Evolutionary conservation across 208 protist genomes (phyloP).

Genomic region (Strigomonas culicis): DNA sequence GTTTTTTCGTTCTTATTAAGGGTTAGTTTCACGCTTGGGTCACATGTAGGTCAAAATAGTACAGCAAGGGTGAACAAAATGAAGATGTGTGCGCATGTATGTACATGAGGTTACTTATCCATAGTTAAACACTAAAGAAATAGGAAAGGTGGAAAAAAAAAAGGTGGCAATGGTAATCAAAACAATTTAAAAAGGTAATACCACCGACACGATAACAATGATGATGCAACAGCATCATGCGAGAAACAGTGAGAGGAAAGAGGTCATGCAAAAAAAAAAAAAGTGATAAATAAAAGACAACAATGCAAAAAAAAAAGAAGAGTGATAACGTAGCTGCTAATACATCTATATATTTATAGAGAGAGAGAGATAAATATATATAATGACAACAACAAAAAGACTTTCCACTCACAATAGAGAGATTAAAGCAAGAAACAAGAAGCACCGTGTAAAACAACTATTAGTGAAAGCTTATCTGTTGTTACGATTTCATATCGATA

Average conservation of each 20-base stretch:
- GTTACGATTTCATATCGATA: neutral
- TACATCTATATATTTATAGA: neutral
- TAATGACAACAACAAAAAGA: slow-evolving; percentile 1
- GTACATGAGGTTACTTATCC: neutral
- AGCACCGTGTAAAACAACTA: neutral
- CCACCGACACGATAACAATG: neutral
- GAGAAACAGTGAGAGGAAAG: neutral
- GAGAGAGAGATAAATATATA: slow-evolving; percentile 13
- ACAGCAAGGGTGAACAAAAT: too few species aligned
- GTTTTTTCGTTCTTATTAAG: too few species aligned
- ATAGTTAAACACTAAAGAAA: neutral
- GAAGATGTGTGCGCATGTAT: neutral
- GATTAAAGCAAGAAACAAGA: slow-evolving; percentile 2
- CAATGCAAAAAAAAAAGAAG: slow-evolving; percentile 11
- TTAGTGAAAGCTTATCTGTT: neutral
- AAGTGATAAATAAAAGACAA: neutral
- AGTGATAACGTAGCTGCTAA: neutral
- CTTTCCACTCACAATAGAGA: neutral
- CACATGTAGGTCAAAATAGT: too few species aligned
- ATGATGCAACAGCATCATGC: too few species aligned
- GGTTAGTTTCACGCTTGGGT: too few species aligned
- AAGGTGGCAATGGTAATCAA: neutral
- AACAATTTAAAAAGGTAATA: neutral
- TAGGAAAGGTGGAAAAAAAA: slow-evolving; percentile 4
- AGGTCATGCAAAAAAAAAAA: neutral